Evolutionary conservation across 2,329 filamentous ascomycete genomes (phyloP).

Genomic region (Beauveria sp.): DNA sequence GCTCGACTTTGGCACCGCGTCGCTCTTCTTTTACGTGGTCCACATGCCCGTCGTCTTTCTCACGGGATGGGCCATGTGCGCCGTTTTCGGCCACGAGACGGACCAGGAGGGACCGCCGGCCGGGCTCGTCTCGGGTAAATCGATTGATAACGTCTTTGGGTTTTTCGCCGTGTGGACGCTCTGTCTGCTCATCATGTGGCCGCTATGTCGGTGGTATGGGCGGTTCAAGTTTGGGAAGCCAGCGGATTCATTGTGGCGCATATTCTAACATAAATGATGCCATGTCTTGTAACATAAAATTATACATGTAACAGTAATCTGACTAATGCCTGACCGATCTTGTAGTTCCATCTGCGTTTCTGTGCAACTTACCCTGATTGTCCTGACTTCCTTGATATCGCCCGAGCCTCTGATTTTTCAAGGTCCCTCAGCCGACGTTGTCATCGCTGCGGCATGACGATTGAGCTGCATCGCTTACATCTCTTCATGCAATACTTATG

Average conservation of each 20-base stretch:
- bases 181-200: constrained; percentile 32
- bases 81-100: constrained; percentile 28
- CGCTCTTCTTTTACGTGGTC: constrained; percentile 37
- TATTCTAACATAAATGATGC: constrained; percentile 27
- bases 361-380: too few species aligned
- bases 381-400: too few species aligned
- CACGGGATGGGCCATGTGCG: constrained; percentile 19
- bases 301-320: neutral
- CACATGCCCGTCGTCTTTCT: constrained; percentile 30
- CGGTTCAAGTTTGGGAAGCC: constrained; percentile 34
- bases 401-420: too few species aligned
- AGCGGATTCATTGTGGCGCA: constrained; percentile 37
- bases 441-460: neutral
- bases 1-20: constrained; percentile 36
- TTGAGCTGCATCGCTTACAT: neutral
- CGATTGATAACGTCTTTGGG: constrained; percentile 30
- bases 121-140: constrained; percentile 18
- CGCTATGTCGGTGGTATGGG: constrained; percentile 33
- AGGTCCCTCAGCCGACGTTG: neutral
- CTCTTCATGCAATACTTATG: too few species aligned
- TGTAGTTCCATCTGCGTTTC: too few species aligned
- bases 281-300: neutral
- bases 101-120: constrained; percentile 20
- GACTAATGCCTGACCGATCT: neutral
- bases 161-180: constrained; percentile 31